phyloP scores from a whole-genome alignment of 2,329 filamentous ascomycete species.

The Aureobasidium vineae region DNA sequence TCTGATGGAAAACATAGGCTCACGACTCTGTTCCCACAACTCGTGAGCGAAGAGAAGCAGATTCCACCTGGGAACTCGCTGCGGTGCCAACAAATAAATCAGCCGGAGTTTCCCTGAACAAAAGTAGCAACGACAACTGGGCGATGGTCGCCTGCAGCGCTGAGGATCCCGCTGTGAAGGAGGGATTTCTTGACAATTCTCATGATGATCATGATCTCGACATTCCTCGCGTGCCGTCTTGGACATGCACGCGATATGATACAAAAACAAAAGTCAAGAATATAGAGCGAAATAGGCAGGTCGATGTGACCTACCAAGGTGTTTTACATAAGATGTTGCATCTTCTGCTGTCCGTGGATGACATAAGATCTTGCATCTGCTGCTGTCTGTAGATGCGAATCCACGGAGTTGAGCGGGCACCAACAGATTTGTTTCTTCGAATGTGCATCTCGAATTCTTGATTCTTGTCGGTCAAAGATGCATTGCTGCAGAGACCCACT shows the following conservation, averaged over 20 bases:
- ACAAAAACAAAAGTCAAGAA: not conserved
- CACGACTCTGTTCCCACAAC: not conserved
- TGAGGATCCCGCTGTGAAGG: too few relatives aligned
- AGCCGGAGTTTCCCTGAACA: not conserved
- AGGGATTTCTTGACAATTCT: too few relatives aligned
- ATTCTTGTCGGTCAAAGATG: not conserved
- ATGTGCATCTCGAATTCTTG: not conserved
- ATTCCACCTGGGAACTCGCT: not conserved
- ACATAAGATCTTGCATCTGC: too few relatives aligned
- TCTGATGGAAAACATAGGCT: not conserved
- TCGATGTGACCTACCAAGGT: not conserved
- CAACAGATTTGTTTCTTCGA: not conserved
- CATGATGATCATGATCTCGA: constrained; percentile 4
- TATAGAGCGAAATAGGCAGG: constrained; percentile 1
- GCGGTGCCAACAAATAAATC: not conserved
- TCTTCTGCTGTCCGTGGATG: not conserved
- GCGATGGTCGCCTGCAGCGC: too few relatives aligned
- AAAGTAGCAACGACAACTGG: too few relatives aligned
- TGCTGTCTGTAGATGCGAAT: not conserved
- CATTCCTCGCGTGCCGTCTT: constrained; percentile 7
- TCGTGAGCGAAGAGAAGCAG: not conserved
- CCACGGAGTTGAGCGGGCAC: not conserved
- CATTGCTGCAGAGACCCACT: not conserved
- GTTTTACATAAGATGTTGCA: not conserved
- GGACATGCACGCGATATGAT: not conserved